These are phyloP conservation scores for Hibiscus trionum DNA, from an alignment of 345 rosid genomes.

Conservation along the genomic window DNA sequence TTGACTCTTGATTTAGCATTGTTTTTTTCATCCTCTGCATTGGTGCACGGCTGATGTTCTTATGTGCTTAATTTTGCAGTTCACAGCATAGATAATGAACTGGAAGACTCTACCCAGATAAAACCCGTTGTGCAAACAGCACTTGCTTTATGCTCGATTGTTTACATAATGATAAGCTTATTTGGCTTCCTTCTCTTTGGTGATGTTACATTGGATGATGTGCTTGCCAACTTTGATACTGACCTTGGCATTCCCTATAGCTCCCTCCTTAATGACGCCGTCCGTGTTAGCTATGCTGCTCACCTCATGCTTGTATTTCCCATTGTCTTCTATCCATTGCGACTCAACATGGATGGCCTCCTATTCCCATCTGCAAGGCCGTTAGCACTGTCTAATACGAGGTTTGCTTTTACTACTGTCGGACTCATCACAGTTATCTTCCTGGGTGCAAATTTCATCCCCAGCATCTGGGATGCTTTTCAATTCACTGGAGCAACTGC, in stretches of 20 bases:
- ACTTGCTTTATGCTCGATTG: slow-evolving; percentile 59
- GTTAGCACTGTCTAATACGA: slow-evolving; percentile 41
- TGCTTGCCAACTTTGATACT: slow-evolving; percentile 79
- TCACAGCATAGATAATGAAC: slow-evolving; percentile 84
- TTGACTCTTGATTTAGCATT: neutral
- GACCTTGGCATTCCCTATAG: slow-evolving; percentile 74
- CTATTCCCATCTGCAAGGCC: slow-evolving; percentile 63
- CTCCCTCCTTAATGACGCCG: slow-evolving; percentile 59
- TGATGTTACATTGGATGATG: slow-evolving; percentile 68
- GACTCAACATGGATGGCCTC: slow-evolving; percentile 79
- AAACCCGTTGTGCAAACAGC: slow-evolving; percentile 61
- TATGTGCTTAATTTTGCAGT: slow-evolving; percentile 37
- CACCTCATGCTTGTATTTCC: slow-evolving; percentile 97
- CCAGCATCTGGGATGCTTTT: slow-evolving; percentile 97
- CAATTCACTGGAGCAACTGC: slow-evolving; percentile 95
- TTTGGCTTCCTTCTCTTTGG: slow-evolving; percentile 91
- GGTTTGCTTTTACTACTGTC: slow-evolving; percentile 44
- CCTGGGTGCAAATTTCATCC: slow-evolving; percentile 77
- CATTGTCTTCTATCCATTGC: slow-evolving; percentile 65
- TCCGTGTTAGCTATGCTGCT: slow-evolving; percentile 76
- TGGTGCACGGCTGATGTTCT: slow-evolving; percentile 4
- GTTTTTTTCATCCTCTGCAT: neutral
- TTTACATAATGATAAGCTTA: slow-evolving; percentile 65
- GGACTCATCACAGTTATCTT: slow-evolving; percentile 55
- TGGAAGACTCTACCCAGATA: slow-evolving; percentile 59